These are phyloP conservation scores for Taphrina pruni DNA, from an alignment of 1,139 yeast genomes.

Conservation along the genomic window DNA sequence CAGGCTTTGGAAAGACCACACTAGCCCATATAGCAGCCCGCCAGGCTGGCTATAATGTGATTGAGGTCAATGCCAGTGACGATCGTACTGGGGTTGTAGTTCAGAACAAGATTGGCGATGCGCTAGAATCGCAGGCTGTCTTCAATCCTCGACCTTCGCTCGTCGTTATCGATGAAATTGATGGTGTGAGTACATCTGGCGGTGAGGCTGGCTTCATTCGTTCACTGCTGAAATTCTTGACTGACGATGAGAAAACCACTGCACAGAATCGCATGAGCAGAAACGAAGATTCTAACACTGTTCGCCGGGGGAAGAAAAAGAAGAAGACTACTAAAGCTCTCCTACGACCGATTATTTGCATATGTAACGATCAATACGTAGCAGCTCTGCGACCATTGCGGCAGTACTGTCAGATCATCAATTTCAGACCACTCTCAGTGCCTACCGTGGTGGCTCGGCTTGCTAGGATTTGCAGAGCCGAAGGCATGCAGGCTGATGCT, in stretches of 20 bases:
- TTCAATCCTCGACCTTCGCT: constrained; percentile 74
- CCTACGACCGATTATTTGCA: constrained; percentile 84
- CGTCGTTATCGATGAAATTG: constrained; percentile 85
- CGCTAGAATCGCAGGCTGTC: constrained; percentile 67
- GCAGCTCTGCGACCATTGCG: constrained; percentile 75
- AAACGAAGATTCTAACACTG: constrained; percentile 30
- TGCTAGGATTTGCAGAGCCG: constrained; percentile 59
- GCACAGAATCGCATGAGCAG: constrained; percentile 3
- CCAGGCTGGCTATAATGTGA: constrained; percentile 78
- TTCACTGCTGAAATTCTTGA: constrained; percentile 65
- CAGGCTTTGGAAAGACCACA: constrained; percentile 95
- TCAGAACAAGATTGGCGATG: constrained; percentile 68
- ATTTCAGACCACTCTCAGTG: constrained; percentile 66
- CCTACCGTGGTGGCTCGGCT: constrained; percentile 59
- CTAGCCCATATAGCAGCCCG: constrained; percentile 83
- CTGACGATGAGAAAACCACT: constrained; percentile 63
- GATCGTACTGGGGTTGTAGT: constrained; percentile 67
- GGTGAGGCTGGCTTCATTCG: constrained; percentile 66
- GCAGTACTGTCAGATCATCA: constrained; percentile 71
- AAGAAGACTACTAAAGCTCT: constrained; percentile 56
- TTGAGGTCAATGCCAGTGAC: constrained; percentile 92
- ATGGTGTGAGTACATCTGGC: constrained; percentile 59
- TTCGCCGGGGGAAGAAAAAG: constrained; percentile 49
- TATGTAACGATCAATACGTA: constrained; percentile 85
- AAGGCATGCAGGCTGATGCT: constrained; percentile 54